Evolutionary conservation across 2,329 filamentous ascomycete genomes (phyloP).

Genomic region (Rutstroemia sydowiana): DNA sequence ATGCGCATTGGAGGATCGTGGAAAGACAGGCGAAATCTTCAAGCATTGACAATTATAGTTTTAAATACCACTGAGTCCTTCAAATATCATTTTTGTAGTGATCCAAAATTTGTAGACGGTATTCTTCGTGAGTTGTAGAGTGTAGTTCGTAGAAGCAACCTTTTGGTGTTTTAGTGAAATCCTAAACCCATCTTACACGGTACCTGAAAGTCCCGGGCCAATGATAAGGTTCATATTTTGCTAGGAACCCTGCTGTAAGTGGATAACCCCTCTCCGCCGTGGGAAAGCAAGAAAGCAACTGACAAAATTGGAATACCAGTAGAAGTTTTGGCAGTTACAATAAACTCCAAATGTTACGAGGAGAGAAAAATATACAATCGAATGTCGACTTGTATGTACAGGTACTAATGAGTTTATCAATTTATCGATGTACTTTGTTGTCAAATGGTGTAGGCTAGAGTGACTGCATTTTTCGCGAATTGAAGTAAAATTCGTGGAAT

Average conservation of each 20-base stretch:
- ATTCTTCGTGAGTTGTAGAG: background rate
- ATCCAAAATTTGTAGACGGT: background rate
- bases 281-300: too few species aligned
- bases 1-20: conserved; percentile 7
- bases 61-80: background rate
- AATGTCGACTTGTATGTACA: too few species aligned
- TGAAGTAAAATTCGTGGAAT: background rate
- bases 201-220: conserved; percentile 2
- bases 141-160: background rate
- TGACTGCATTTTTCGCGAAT: background rate
- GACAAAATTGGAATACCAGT: background rate
- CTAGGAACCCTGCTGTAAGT: background rate
- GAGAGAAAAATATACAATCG: background rate
- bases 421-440: too few species aligned
- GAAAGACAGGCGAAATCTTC: background rate
- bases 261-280: too few species aligned
- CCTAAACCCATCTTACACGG: conserved; percentile 4
- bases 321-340: too few species aligned
- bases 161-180: conserved; percentile 8
- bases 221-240: conserved; percentile 6
- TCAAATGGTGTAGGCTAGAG: background rate
- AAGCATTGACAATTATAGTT: conserved; percentile 1
- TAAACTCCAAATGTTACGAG: background rate
- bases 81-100: background rate
- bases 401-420: too few species aligned